Evolutionary conservation across 176 grass and related monocot genomes (phyloP), one percentile per base, ranked within the genome.

Genomic region (Lolium multiflorum): DNA sequence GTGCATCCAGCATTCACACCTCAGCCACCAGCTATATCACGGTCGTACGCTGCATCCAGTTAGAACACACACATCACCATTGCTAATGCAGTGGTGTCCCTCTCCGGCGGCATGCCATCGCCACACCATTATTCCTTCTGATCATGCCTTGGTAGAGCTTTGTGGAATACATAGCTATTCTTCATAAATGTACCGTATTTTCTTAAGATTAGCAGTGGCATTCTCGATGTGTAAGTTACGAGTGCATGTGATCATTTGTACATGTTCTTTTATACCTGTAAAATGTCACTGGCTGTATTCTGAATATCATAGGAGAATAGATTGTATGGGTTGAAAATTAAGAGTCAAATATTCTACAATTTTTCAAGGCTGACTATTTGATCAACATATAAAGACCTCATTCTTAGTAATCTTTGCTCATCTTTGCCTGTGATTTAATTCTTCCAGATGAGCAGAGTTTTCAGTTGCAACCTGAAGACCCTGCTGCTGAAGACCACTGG

Each of bases 381-480:
- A 50, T 50, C 12, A 50, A 50, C 71, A 74, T 50, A 50, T 74
- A 74, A 74, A 74, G 46, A 14, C 13, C 15, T 24, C 49, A 31
- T 14, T 56, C 52, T 75, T 75, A 0, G n/a, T 47, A 31, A 26
- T 16, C 13, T 52, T 51, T 25, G 47, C 47, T 47, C 72, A 75
- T 9, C 14, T 51, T 20, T 73, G 70, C 22, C n/a, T 49, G 12
- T 14, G n/a, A 63, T 63, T 22, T 5, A 28, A 65, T 31, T 31
- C 13, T 65, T 6, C 31, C 62, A 7, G 62, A 52, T 14, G 7
- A 28, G 22, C 24, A 74, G 21, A 9, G 46, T 74, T 74, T 28
- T 74, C 46, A 74, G 21, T 74, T 74, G 71, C 71, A 74, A 74
- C 47, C 6, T 74, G 47, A 51, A 75, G 13, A 17, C 47, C 25